Base-by-base conservation (phyloP, 305 asterid species). In the Solanum aculeatissimum region DNA sequence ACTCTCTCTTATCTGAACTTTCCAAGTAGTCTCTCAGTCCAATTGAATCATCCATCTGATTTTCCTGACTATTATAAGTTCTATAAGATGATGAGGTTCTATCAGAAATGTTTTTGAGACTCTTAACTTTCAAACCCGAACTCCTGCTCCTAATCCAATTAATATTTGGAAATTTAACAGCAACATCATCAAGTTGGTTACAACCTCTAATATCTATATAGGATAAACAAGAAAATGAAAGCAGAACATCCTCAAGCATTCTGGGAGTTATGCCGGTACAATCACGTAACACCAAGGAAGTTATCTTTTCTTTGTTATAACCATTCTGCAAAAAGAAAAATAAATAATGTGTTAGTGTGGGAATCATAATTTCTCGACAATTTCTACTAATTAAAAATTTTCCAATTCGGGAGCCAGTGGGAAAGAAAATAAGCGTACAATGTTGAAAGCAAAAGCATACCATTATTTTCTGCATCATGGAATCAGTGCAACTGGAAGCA, bases 21-120 rank as follows among this genome's bases (percentile, higher is more conserved):
- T 97, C 99, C 90, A 97, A 86, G 90, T 97, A 97, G 87, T 95
- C 95, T 85, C 94, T 92, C 85, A 97, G 92, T 84, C 99, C 99
- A 90, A 91, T 91, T 85, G 99, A 97, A 88, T 95, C 98, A 86
- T 97, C 98, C 87, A 89, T 89, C 83, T 91, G 90, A 81, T 53
- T 84, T 55, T 85, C 89, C 55, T 86, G 57, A 63, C 89, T 87
- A 80, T 54, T 38, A 57, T 78, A 86, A 15, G 69, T 42, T 81
- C 84, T 90, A 85, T 87, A 88, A 83, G 91, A 85, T 78, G 93
- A 89, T 83, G 89, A 85, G 32, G 88, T 85, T 90, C 85, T 87
- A 78, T 92, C 97, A 85, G 88, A 85, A 45, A 92, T 80, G 86
- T 89, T 94, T 83, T 90, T 92, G 80, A 93, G 91, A 90, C 91